phyloP scores from a whole-genome alignment of 768 basidiomycete species.

The Tylopilus sp. region DNA sequence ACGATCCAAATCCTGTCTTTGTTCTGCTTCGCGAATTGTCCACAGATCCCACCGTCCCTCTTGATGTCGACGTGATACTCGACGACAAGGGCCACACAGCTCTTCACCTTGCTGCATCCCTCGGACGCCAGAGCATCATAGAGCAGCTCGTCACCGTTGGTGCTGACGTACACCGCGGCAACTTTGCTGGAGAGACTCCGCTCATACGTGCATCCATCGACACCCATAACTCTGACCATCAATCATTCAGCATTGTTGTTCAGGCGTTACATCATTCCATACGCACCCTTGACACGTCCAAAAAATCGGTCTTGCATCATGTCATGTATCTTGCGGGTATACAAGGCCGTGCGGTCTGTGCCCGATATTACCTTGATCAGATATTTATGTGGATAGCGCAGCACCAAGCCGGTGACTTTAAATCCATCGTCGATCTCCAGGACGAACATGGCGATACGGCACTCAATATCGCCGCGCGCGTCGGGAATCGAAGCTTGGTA shows the following conservation, averaged over 20 bases:
- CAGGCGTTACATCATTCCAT: conserved; percentile 67
- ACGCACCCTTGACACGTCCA: conserved; percentile 83
- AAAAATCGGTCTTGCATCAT: conserved; percentile 88
- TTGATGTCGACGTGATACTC: conserved; percentile 78
- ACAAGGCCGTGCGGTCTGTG: conserved; percentile 78
- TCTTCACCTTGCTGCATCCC: conserved; percentile 87
- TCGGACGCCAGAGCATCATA: conserved; percentile 67
- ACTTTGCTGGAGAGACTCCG: conserved; percentile 91
- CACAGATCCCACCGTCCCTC: conserved; percentile 34
- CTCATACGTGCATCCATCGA: conserved; percentile 90
- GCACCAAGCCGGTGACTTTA: conserved; percentile 71
- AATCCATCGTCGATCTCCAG: conserved; percentile 81
- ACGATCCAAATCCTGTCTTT: conserved; percentile 61
- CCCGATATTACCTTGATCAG: conserved; percentile 89
- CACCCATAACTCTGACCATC: conserved; percentile 78
- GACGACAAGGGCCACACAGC: conserved; percentile 96
- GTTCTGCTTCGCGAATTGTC: conserved; percentile 65
- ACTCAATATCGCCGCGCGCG: conserved; percentile 89
- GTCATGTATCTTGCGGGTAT: conserved; percentile 88
- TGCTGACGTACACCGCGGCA: conserved; percentile 88
- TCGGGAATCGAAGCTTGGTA: conserved; percentile 87
- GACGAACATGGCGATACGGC: conserved; percentile 97
- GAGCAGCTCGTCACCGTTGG: conserved; percentile 70
- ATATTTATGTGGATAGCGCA: conserved; percentile 85
- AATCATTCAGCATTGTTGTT: conserved; percentile 69